Percentiles rank a stretch among this genome's conserved stretches.
These are phyloP conservation scores for Triticum monococcum DNA, from an alignment of 176 grass and related monocot species.

Conservation along the genomic window DNA sequence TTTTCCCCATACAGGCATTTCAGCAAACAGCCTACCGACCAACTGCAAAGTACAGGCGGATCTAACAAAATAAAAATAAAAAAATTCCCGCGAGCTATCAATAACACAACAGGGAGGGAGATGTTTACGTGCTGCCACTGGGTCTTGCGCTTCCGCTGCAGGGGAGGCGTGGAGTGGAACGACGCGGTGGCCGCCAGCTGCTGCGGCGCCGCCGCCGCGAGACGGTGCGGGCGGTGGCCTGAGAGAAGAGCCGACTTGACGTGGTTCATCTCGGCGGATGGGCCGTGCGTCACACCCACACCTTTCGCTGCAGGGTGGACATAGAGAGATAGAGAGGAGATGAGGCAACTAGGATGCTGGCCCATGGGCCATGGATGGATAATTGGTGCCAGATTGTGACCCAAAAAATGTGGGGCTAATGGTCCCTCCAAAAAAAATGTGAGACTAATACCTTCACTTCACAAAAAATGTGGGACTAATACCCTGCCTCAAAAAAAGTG, in stretches of 20 bases:
- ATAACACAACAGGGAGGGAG: not conserved
- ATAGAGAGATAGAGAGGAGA: too few species aligned
- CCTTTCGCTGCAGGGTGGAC: too few species aligned
- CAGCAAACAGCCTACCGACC: conserved; percentile 34
- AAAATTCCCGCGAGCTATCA: not conserved
- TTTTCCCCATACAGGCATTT: conserved; percentile 28
- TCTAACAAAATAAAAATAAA: conserved; percentile 4
- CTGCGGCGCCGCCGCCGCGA: conserved; percentile 1
- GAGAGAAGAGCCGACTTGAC: conserved; percentile 38
- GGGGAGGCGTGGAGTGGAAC: conserved; percentile 78
- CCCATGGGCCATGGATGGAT: too few species aligned
- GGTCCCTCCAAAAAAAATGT: too few species aligned
- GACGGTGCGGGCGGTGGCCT: not conserved
- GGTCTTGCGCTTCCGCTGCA: conserved; percentile 64
- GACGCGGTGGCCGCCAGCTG: conserved; percentile 34
- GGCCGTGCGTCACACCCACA: not conserved
- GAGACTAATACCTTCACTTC: too few species aligned
- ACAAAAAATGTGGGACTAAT: too few species aligned
- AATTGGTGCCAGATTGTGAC: too few species aligned
- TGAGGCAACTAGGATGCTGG: too few species aligned
- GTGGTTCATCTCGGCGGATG: conserved; percentile 29
- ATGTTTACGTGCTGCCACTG: conserved; percentile 68
- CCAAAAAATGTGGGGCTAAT: too few species aligned
- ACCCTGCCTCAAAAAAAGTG: too few species aligned
- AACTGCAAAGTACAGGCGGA: not conserved